Conservation (phyloP, 495 filamentous ascomycete species). For the Xylaria bambusicola region DNA sequence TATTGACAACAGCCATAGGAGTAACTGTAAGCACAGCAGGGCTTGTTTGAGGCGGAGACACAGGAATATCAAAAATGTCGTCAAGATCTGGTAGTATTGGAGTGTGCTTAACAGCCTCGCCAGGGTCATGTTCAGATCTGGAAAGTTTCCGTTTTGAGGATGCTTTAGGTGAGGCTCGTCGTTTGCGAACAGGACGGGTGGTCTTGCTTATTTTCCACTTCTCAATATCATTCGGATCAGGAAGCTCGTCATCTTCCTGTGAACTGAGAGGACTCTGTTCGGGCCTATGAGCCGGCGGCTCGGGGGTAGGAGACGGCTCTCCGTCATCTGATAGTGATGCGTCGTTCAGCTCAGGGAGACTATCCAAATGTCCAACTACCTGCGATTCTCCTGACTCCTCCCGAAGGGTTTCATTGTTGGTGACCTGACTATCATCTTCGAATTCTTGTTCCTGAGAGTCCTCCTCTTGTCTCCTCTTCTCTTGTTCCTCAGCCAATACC, state of each 20-base stretch:
- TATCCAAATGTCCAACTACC: slow-evolving; percentile 22
- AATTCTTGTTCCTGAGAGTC: slow-evolving; percentile 54
- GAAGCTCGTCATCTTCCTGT: slow-evolving; percentile 32
- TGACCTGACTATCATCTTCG: slow-evolving; percentile 51
- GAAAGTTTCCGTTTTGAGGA: slow-evolving; percentile 25
- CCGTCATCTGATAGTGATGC: slow-evolving; percentile 20
- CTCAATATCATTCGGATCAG: slow-evolving; percentile 30
- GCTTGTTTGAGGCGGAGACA: slow-evolving; percentile 31
- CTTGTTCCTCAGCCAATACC: slow-evolving; percentile 41
- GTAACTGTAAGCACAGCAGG: slow-evolving; percentile 22
- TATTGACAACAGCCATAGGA: slow-evolving; percentile 17
- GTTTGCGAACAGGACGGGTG: slow-evolving; percentile 16
- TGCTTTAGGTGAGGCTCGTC: slow-evolving; percentile 27
- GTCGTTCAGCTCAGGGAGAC: slow-evolving; percentile 29
- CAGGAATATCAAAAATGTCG: slow-evolving; percentile 31
- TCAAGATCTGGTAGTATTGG: slow-evolving; percentile 10
- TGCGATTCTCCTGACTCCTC: slow-evolving; percentile 35
- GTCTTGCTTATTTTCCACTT: slow-evolving; percentile 30
- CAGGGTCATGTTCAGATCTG: slow-evolving; percentile 19
- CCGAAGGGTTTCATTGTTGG: slow-evolving; percentile 17
- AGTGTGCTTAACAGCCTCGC: slow-evolving; percentile 8
- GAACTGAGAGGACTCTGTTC: slow-evolving; percentile 21
- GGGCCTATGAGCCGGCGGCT: slow-evolving; percentile 15
- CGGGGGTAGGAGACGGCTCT: slow-evolving; percentile 15
- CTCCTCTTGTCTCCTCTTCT: slow-evolving; percentile 35